Evolutionary conservation across 257 asterid genomes (phyloP).

Genomic region (Leptodermis oblonga): DNA sequence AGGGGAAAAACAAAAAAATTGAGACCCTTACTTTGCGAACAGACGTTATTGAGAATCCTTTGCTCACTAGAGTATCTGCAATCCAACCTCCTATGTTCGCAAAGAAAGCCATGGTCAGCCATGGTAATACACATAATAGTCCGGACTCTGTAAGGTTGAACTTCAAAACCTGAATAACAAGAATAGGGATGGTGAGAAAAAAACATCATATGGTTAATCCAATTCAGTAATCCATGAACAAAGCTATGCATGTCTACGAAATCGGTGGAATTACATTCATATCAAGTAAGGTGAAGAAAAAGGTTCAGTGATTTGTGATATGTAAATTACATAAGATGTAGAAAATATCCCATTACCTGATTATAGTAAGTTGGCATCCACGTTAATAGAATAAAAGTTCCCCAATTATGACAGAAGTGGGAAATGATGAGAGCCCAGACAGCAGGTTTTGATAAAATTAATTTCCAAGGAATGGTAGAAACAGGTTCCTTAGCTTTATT

Average conservation of each 20-base stretch:
- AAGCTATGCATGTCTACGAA: neutral
- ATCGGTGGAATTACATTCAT: neutral
- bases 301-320: neutral
- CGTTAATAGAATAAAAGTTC: conserved; percentile 91
- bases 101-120: conserved; percentile 94
- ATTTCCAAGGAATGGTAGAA: conserved; percentile 82
- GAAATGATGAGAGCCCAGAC: conserved; percentile 99
- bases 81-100: conserved; percentile 96
- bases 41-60: conserved; percentile 68
- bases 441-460: conserved; percentile 78
- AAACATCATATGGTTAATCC: neutral
- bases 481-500: conserved; percentile 65
- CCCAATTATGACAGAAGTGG: conserved; percentile 99
- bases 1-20: neutral
- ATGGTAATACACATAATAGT: conserved; percentile 80
- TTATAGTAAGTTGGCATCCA: conserved; percentile 98
- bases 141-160: conserved; percentile 94
- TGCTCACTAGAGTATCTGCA: conserved; percentile 88
- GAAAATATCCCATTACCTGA: conserved; percentile 51
- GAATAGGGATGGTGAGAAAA: conserved; percentile 6
- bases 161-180: conserved; percentile 63
- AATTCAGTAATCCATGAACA: neutral
- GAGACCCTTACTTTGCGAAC: conserved; percentile 45
- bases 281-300: too few relatives aligned
- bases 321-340: neutral